Percentiles rank a stretch among this genome's conserved stretches.
Conservation (phyloP, 2,329 filamentous ascomycete genomes). For the Fusarium liriodendri region DNA sequence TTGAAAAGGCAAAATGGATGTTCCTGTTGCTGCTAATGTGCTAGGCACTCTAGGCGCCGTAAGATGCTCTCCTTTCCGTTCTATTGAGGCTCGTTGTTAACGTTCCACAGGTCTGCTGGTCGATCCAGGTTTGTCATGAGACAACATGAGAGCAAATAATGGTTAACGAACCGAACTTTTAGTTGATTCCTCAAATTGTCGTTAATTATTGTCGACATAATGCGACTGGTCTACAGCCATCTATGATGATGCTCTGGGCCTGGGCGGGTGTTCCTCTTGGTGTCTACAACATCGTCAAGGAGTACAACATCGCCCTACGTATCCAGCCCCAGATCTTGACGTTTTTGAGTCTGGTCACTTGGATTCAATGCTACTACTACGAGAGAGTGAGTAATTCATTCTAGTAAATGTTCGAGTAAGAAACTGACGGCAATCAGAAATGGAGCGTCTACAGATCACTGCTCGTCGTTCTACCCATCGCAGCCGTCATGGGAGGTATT, state of each 20-base stretch:
- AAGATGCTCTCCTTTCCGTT: slow-evolving; percentile 17
- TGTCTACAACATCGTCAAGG: slow-evolving; percentile 57
- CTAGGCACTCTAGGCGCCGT: slow-evolving; percentile 71
- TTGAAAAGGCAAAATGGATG: slow-evolving; percentile 56
- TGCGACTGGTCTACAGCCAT: slow-evolving; percentile 72
- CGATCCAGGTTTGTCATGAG: slow-evolving; percentile 62
- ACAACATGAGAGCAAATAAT: too few species aligned
- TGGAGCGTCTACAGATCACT: slow-evolving; percentile 64
- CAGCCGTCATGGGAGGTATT: slow-evolving; percentile 67
- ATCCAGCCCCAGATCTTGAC: slow-evolving; percentile 59
- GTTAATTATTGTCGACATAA: slow-evolving; percentile 76
- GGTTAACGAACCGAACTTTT: not conserved
- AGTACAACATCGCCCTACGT: slow-evolving; percentile 55
- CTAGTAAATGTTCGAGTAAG: rapidly evolving
- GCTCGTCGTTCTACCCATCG: slow-evolving; percentile 61
- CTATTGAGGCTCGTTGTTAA: not conserved
- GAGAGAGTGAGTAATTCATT: slow-evolving; percentile 42
- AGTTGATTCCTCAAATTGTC: slow-evolving; percentile 77
- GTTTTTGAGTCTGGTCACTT: slow-evolving; percentile 55
- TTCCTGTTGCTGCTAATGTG: slow-evolving; percentile 66
- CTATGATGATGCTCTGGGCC: slow-evolving; percentile 80
- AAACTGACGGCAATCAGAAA: slow-evolving; percentile 52
- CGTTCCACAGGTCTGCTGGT: slow-evolving; percentile 66
- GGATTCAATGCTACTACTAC: slow-evolving; percentile 58
- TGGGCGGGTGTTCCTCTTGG: slow-evolving; percentile 75